These are phyloP conservation scores for Verticillium klebahnii DNA, from an alignment of 2,329 filamentous ascomycete species.

Conservation along the genomic window DNA sequence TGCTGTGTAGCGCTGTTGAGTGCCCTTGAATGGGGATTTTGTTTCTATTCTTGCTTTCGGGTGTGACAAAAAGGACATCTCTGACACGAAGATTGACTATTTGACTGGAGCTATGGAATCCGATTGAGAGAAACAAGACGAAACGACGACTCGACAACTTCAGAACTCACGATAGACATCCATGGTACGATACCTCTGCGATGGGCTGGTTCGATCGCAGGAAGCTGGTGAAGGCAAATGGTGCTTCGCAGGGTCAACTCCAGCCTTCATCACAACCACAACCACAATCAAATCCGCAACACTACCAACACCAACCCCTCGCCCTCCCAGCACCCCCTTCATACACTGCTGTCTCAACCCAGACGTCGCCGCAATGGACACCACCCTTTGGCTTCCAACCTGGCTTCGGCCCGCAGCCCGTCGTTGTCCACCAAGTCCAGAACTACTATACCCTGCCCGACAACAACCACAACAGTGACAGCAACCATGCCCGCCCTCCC, in stretches of 20 bases:
- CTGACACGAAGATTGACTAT: background rate
- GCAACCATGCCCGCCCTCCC: background rate
- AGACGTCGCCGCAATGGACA: background rate
- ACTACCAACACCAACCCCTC: background rate
- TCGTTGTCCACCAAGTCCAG: background rate
- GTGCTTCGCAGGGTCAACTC: slow-evolving; percentile 17
- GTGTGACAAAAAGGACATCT: background rate
- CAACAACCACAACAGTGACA: background rate
- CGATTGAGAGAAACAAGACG: background rate
- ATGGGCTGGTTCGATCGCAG: slow-evolving; percentile 25
- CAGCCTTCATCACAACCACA: slow-evolving; percentile 47
- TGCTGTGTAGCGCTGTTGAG: background rate
- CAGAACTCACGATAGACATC: background rate
- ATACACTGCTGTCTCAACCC: slow-evolving; percentile 23
- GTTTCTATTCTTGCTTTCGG: background rate
- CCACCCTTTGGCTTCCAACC: slow-evolving; percentile 20
- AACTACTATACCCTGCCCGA: background rate
- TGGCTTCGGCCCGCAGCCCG: slow-evolving; percentile 35
- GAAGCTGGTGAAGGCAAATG: slow-evolving; percentile 14
- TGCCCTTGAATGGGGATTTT: background rate
- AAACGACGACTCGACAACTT: background rate
- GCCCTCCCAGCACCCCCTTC: slow-evolving; percentile 17
- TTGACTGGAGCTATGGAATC: background rate
- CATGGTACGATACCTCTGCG: background rate
- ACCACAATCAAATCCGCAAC: slow-evolving; percentile 10